These are phyloP conservation scores for Pleoardoris graminearum DNA, from an alignment of 2,329 filamentous ascomycete genomes.

Conservation along the genomic window DNA sequence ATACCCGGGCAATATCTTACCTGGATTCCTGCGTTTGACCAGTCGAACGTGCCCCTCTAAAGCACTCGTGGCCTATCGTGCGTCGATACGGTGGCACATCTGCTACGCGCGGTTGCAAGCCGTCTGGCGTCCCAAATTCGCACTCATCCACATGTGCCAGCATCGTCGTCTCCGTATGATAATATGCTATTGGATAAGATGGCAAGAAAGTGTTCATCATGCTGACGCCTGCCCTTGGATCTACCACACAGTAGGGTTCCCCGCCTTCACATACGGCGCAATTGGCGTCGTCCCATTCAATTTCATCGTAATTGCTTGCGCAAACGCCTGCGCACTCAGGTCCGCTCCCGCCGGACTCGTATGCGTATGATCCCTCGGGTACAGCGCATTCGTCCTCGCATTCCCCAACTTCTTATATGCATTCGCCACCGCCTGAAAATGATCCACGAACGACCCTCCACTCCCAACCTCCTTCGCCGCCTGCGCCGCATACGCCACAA, in stretches of 20 bases:
- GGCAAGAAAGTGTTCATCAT: no score
- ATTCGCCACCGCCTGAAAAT: slow-evolving; percentile 61
- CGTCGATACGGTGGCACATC: no score
- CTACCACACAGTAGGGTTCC: slow-evolving; percentile 5
- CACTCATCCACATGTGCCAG: no score
- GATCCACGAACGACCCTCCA: slow-evolving; percentile 58
- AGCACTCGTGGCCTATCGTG: no score
- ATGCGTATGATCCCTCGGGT: slow-evolving; percentile 66
- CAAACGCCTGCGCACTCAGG: slow-evolving; percentile 60
- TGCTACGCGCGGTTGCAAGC: no score
- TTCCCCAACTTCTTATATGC: slow-evolving; percentile 57
- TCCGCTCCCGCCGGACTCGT: slow-evolving; percentile 61
- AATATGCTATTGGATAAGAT: no score
- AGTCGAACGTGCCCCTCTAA: no score
- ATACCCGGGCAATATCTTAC: no score
- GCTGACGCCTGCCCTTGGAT: no score
- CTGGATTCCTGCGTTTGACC: no score
- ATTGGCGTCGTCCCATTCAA: slow-evolving; percentile 1
- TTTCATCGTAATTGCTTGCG: slow-evolving; percentile 53
- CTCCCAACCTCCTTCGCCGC: slow-evolving; percentile 52
- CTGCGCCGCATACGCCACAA: slow-evolving; percentile 59
- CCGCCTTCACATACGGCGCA: not conserved
- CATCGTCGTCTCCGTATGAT: no score
- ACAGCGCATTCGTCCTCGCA: slow-evolving; percentile 56
- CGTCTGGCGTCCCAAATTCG: no score